Evolutionary conservation across 768 basidiomycete species (phyloP).

Genomic region (Neoboletus subvelutipes): DNA sequence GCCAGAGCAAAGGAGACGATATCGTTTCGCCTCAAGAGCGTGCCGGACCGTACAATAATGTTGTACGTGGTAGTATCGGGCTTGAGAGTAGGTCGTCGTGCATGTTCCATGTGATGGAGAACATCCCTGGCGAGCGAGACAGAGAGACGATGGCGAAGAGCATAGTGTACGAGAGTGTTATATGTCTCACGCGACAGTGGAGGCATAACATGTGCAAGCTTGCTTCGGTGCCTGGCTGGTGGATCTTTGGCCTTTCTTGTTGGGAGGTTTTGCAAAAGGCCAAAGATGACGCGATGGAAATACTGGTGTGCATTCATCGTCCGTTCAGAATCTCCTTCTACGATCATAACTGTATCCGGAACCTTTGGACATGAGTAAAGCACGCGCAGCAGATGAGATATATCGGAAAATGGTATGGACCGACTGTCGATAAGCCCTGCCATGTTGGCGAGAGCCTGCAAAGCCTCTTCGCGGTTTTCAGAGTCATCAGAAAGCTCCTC

Average conservation of each 20-base stretch:
- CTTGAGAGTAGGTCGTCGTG: slow-evolving; percentile 40
- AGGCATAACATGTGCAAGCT: slow-evolving; percentile 23
- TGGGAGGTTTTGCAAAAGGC: slow-evolving; percentile 38
- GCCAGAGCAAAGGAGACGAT: slow-evolving; percentile 41
- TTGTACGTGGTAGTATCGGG: slow-evolving; percentile 56
- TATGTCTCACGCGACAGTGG: slow-evolving; percentile 44
- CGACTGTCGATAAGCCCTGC: slow-evolving; percentile 50
- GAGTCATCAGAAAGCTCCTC: slow-evolving; percentile 31
- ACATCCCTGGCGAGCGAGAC: slow-evolving; percentile 46
- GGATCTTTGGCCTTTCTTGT: slow-evolving; percentile 23
- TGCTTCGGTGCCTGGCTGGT: slow-evolving; percentile 7
- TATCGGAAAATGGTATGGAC: slow-evolving; percentile 43
- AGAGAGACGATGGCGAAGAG: slow-evolving; percentile 59
- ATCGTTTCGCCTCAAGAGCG: slow-evolving; percentile 47
- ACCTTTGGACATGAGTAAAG: slow-evolving; percentile 48
- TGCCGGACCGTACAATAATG: slow-evolving; percentile 55
- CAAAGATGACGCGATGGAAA: slow-evolving; percentile 46
- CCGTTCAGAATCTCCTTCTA: slow-evolving; percentile 20
- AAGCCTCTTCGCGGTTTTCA: slow-evolving; percentile 32
- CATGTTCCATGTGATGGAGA: slow-evolving; percentile 53
- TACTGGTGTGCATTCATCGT: slow-evolving; percentile 45
- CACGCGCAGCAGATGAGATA: slow-evolving; percentile 46
- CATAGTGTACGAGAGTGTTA: slow-evolving; percentile 66
- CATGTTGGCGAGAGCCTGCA: slow-evolving; percentile 65
- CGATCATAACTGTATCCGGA: slow-evolving; percentile 40